phyloP scores from a whole-genome alignment of 202 grass and related monocot species.

The Carex sylvatica region DNA sequence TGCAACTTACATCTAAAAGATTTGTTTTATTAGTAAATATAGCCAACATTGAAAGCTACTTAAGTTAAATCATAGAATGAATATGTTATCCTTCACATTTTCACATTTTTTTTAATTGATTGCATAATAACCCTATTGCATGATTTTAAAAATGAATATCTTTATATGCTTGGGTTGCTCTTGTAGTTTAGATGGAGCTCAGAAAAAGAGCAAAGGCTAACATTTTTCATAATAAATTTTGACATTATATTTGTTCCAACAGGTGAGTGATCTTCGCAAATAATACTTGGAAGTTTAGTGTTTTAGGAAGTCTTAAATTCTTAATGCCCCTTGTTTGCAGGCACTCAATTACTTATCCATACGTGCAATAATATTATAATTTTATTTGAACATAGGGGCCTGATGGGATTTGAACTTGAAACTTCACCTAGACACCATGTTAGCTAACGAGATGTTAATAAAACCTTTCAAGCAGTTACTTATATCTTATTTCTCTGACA shows the following conservation, averaged over 20 bases:
- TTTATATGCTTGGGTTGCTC: neutral
- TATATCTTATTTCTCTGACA: slow-evolving; percentile 26
- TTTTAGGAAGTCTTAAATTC: neutral
- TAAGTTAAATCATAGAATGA: neutral
- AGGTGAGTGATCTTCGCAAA: neutral
- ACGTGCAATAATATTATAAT: neutral
- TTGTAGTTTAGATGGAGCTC: neutral
- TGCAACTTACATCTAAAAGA: neutral
- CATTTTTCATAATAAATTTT: slow-evolving; percentile 8
- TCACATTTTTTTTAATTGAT: neutral
- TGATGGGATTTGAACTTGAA: neutral
- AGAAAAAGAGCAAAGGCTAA: neutral
- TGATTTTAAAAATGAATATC: neutral
- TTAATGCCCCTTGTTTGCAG: neutral
- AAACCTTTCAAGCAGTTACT: neutral
- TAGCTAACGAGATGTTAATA: neutral
- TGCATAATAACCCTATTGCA: neutral
- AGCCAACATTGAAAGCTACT: neutral
- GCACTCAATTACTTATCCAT: neutral
- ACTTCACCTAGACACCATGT: neutral
- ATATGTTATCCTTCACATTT: neutral
- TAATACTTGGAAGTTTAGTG: neutral
- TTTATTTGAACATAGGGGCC: neutral
- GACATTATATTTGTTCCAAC: neutral
- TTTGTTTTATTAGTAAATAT: neutral